Percentiles rank a stretch among this genome's conserved stretches.
Conservation (phyloP, 1,284 basidiomycete genomes). For the Melampsora americana region DNA sequence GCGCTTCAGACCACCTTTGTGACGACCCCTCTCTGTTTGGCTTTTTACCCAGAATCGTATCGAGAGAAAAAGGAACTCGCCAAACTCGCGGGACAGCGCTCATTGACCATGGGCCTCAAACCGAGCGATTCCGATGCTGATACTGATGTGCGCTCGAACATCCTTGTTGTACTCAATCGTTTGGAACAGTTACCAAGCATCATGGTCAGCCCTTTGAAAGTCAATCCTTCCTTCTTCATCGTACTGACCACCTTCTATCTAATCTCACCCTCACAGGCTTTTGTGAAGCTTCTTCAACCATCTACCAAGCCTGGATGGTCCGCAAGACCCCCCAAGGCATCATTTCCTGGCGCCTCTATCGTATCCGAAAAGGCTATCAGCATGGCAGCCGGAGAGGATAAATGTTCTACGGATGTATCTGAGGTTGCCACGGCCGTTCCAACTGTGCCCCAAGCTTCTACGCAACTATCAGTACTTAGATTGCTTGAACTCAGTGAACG, state of each 20-base stretch:
- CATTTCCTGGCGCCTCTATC: neutral
- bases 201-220: slow-evolving; percentile 56
- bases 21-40: slow-evolving; percentile 55
- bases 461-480: slow-evolving; percentile 67
- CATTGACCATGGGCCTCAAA: slow-evolving; percentile 22
- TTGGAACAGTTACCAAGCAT: slow-evolving; percentile 72
- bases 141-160: slow-evolving; percentile 57
- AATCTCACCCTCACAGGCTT: slow-evolving; percentile 32
- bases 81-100: neutral
- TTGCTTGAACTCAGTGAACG: slow-evolving; percentile 84
- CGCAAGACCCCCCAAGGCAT: neutral
- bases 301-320: slow-evolving; percentile 2
- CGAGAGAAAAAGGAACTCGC: slow-evolving; percentile 54
- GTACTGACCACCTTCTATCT: neutral
- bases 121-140: slow-evolving; percentile 43
- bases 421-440: neutral
- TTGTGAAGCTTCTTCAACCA: slow-evolving; percentile 40
- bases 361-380: neutral
- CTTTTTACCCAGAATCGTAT: slow-evolving; percentile 54
- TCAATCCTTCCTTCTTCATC: slow-evolving; percentile 8
- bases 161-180: slow-evolving; percentile 83
- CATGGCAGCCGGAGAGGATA: neutral
- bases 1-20: slow-evolving; percentile 53
- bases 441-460: slow-evolving; percentile 31
- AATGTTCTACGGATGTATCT: neutral